A percentile compares a stretch with the other conserved stretches of the same genome.
Conservation (phyloP, 2,329 filamentous ascomycete species). For the Nemania sp. region DNA sequence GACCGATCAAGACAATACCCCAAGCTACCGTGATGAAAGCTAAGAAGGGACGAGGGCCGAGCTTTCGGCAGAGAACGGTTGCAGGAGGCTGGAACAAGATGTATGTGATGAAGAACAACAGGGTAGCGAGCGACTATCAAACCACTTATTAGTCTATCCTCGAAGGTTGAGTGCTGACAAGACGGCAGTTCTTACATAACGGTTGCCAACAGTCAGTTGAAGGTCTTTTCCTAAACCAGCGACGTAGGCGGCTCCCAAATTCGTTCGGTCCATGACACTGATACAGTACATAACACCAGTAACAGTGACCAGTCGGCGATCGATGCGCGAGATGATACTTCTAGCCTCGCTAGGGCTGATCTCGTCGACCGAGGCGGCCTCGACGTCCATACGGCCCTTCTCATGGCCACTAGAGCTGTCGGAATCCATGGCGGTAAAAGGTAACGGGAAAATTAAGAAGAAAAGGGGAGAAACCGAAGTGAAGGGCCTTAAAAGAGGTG, state of each 20-base stretch:
- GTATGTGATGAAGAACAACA: constrained; percentile 82
- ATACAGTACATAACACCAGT: constrained; percentile 78
- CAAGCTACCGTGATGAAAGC: constrained; percentile 67
- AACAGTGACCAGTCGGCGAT: constrained; percentile 71
- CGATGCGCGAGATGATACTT: constrained; percentile 76
- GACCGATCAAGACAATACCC: constrained; percentile 72
- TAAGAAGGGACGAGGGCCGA: constrained; percentile 72
- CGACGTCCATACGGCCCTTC: constrained; percentile 38
- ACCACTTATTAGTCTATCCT: constrained; percentile 22
- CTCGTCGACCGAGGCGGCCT: constrained; percentile 50
- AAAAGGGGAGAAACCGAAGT: constrained; percentile 13
- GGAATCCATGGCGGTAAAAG: constrained; percentile 33
- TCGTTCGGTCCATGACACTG: constrained; percentile 82
- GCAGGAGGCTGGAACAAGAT: constrained; percentile 78
- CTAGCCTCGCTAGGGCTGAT: constrained; percentile 73
- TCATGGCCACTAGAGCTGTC: constrained; percentile 37
- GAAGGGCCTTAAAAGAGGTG: constrained; percentile 26
- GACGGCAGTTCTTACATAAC: constrained; percentile 48
- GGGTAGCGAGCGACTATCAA: constrained; percentile 68
- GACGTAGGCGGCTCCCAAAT: constrained; percentile 77
- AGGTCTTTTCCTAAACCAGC: constrained; percentile 71
- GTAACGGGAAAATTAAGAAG: background rate
- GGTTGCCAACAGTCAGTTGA: constrained; percentile 55
- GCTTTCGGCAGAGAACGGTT: constrained; percentile 73
- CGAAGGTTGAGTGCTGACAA: background rate